phyloP scores from a whole-genome alignment of 2,329 filamentous ascomycete genomes.

The Penicillium crustosum region DNA sequence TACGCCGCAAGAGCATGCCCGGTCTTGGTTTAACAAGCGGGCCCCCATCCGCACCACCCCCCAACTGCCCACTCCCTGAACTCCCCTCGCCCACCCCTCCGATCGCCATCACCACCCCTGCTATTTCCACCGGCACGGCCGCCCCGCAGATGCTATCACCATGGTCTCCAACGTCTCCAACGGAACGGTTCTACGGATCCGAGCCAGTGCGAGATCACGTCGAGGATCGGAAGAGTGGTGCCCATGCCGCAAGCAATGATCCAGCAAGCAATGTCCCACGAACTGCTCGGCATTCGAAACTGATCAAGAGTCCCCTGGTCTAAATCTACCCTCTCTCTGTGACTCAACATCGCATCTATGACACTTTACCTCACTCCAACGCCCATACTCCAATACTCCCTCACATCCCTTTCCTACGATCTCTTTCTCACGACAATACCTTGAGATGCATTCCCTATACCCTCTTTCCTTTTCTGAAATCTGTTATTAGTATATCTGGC shows the following conservation, averaged over 20 bases:
- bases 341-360: neutral
- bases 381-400: neutral
- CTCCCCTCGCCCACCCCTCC: slow-evolving; percentile 31
- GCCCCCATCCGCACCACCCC: slow-evolving; percentile 34
- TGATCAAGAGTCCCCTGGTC: slow-evolving; percentile 12
- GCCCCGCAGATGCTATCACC: slow-evolving; percentile 13
- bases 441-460: slow-evolving; percentile 6
- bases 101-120: slow-evolving; percentile 1
- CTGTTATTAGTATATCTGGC: neutral
- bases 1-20: slow-evolving; percentile 36
- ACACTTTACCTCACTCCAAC: neutral
- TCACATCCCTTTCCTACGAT: neutral
- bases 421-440: slow-evolving; percentile 1
- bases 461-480: neutral
- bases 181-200: slow-evolving; percentile 22
- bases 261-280: neutral
- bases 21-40: slow-evolving; percentile 33
- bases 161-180: slow-evolving; percentile 11
- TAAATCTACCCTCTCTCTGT: neutral
- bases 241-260: neutral
- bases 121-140: neutral
- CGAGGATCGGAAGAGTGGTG: slow-evolving; percentile 15
- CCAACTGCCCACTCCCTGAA: slow-evolving; percentile 36
- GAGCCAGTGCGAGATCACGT: slow-evolving; percentile 17
- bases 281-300: slow-evolving; percentile 15